These are phyloP conservation scores for Fusarium nisikadoi DNA, from an alignment of 2,329 filamentous ascomycete species.

Conservation along the genomic window DNA sequence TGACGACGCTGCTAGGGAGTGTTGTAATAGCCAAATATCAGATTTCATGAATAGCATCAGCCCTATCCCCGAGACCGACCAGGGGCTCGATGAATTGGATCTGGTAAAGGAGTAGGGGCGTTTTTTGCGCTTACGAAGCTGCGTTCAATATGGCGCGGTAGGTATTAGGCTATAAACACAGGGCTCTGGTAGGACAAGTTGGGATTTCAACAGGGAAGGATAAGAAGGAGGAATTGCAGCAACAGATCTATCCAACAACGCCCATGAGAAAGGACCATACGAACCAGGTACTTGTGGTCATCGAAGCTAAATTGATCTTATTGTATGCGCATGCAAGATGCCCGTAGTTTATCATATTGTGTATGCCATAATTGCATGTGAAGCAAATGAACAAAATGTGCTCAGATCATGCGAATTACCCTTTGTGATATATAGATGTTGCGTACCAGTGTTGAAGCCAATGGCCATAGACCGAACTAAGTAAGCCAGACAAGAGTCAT, in stretches of 20 bases:
- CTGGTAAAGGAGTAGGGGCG: neutral
- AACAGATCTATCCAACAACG: neutral
- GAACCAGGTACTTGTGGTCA: fast-evolving
- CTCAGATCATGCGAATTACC: fast-evolving
- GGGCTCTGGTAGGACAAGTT: fast-evolving
- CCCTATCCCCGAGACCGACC: neutral
- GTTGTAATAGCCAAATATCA: fast-evolving
- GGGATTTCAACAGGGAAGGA: fast-evolving
- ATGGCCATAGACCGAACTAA: neutral
- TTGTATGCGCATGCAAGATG: fast-evolving
- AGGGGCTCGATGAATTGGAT: neutral
- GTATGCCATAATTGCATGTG: too few relatives aligned
- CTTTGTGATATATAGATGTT: fast-evolving
- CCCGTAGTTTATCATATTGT: neutral
- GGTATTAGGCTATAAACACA: neutral
- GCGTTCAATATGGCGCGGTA: neutral
- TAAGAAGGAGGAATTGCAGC: neutral
- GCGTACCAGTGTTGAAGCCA: fast-evolving
- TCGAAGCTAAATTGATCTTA: neutral
- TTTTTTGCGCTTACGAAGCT: too few relatives aligned
- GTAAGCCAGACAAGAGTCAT: fast-evolving
- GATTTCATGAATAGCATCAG: neutral
- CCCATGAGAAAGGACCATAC: fast-evolving
- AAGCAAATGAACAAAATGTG: fast-evolving
- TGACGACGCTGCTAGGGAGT: neutral